Base-by-base conservation (phyloP, 2,329 filamentous ascomycete species). In the Tolypocladium tundrense region DNA sequence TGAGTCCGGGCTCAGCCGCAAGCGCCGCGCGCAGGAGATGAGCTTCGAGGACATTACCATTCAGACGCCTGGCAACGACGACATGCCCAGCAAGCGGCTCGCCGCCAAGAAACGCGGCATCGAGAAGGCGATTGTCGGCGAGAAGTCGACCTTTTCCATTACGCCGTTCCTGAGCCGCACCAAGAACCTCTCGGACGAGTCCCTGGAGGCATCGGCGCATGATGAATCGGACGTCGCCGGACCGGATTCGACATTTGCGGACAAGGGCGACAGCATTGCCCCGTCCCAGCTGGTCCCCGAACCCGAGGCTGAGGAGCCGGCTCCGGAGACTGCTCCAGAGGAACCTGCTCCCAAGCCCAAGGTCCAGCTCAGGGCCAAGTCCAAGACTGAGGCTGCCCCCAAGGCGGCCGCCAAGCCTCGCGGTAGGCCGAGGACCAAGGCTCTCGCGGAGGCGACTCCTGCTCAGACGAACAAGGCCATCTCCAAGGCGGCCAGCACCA, bases 111-210 rank as follows among this genome's bases (percentile, higher is more conserved):
- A 85, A 68, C 76, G 79, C 57, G 79, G 76, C 53, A 70, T 76
- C 35, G 81, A 85, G 1, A 74, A 84, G 57, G 64, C 73, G 1
- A 57, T 67, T 14, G 77, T 88, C 6, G 91, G 89, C 37, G 90
- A 96, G 68, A 97, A 96, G 72, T 97, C 92, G 0, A 86, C 82
- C 3, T 97, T 97, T 72, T 96, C 91, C 4, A 91, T 97, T 62
- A 97, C 93, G 0, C 93, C 93, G 0, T 97, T 96, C 76, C 78
- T 97, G 60, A 96, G 92, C 71, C 85, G 87, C 55, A 87, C 84
- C 33, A 85, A 80, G 71, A 77, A 78, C 62, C 75, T 87, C 16
- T 61, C 67, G 13, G 76, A 78, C 24, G 71, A 72, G 1, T 69
- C 70, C 3, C 60, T 63, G 5, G 69, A 69, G 10, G 58, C 65